These are phyloP conservation scores for Vigna mungo DNA, from an alignment of 306 rosid genomes.

Conservation along the genomic window DNA sequence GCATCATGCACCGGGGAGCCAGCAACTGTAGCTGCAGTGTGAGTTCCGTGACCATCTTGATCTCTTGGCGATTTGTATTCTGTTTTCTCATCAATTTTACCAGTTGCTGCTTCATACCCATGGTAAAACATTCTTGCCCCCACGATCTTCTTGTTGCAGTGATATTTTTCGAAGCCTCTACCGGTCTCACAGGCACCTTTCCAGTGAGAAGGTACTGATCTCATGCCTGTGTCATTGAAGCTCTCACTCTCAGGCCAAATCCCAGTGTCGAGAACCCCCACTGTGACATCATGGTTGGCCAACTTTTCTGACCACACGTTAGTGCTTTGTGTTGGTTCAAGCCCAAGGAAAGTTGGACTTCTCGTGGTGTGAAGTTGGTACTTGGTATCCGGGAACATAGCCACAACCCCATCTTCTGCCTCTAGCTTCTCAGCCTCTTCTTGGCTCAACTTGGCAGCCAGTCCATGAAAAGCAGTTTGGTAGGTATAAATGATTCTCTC, in stretches of 20 bases:
- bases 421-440: conserved; percentile 66
- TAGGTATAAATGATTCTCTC: conserved; percentile 74
- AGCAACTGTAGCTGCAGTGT: conserved; percentile 94
- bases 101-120: conserved; percentile 86
- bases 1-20: conserved; percentile 83
- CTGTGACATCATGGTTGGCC: conserved; percentile 73
- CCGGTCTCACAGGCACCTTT: conserved; percentile 87
- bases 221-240: conserved; percentile 80
- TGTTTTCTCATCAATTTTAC: conserved; percentile 63
- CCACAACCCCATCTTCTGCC: conserved; percentile 66
- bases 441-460: conserved; percentile 67
- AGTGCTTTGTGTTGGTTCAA: conserved; percentile 57
- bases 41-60: conserved; percentile 98
- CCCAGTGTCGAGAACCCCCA: conserved; percentile 95
- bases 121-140: conserved; percentile 84
- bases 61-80: conserved; percentile 91
- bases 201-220: conserved; percentile 77
- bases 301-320: conserved; percentile 58
- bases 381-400: conserved; percentile 79
- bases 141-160: conserved; percentile 82
- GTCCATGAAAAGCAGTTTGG: conserved; percentile 78
- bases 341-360: conserved; percentile 87
- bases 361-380: conserved; percentile 89
- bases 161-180: conserved; percentile 61
- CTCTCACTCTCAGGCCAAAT: conserved; percentile 97